A percentile compares a stretch with the other conserved stretches of the same genome.
Evolutionary conservation across 1,284 basidiomycete species (phyloP).

Genomic region (Pseudozyma tsukubaensis): DNA sequence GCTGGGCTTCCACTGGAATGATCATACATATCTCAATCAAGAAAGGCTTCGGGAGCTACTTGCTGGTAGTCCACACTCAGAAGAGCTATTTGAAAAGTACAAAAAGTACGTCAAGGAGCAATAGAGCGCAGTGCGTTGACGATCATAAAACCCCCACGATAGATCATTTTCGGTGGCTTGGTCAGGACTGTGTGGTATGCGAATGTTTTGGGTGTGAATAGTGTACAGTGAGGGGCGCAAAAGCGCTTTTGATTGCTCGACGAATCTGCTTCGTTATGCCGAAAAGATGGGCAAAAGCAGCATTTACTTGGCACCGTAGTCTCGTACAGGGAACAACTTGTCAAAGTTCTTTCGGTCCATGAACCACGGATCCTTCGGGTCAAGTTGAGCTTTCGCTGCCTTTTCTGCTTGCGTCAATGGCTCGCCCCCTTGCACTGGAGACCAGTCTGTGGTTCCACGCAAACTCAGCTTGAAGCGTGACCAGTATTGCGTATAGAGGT

Average conservation of each 20-base stretch:
- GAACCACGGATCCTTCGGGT: slow-evolving; percentile 54
- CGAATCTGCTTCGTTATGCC: too few species aligned
- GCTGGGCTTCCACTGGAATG: slow-evolving; percentile 54
- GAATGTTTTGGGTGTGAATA: too few species aligned
- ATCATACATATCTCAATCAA: slow-evolving; percentile 47
- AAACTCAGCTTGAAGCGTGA: slow-evolving; percentile 45
- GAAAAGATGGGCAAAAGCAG: not conserved
- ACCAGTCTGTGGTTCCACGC: slow-evolving; percentile 46
- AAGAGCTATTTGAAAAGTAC: slow-evolving; percentile 30
- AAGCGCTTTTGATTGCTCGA: too few species aligned
- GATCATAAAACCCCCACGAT: slow-evolving; percentile 23
- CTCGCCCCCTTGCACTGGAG: slow-evolving; percentile 14
- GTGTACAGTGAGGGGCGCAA: too few species aligned
- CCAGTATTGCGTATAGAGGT: slow-evolving; percentile 48
- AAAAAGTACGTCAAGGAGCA: slow-evolving; percentile 45
- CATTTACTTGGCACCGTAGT: slow-evolving; percentile 9
- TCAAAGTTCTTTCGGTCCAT: slow-evolving; percentile 52
- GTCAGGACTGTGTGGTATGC: too few species aligned
- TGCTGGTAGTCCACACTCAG: slow-evolving; percentile 19
- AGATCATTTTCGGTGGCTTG: too few species aligned
- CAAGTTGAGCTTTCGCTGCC: slow-evolving; percentile 19
- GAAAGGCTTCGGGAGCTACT: slow-evolving; percentile 36
- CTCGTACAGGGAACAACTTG: slow-evolving; percentile 38
- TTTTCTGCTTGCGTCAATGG: slow-evolving; percentile 20
- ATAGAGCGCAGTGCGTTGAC: not conserved